These are phyloP conservation scores for Flaveria bidentis DNA, from an alignment of 129 eudicot genomes.

Conservation along the genomic window DNA sequence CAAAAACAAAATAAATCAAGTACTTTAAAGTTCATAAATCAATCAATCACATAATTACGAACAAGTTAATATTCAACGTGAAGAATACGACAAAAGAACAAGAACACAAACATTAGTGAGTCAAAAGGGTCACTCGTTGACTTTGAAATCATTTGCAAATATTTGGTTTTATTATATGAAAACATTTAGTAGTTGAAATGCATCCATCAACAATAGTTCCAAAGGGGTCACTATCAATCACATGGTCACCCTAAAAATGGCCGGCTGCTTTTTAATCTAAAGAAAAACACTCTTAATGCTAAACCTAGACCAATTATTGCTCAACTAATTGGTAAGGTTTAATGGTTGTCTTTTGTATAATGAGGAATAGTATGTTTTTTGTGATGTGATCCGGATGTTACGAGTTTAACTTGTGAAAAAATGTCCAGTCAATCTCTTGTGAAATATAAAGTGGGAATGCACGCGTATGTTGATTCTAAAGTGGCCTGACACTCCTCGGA, in stretches of 20 bases:
- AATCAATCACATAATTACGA: constrained; percentile 19
- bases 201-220: constrained; percentile 28
- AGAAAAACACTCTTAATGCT: neutral
- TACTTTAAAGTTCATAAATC: neutral
- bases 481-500: too few relatives aligned
- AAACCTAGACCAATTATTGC: constrained; percentile 15
- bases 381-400: too few relatives aligned
- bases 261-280: constrained; percentile 30
- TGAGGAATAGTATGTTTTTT: too few relatives aligned
- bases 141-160: constrained; percentile 15
- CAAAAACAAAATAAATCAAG: neutral
- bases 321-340: neutral
- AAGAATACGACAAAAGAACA: constrained; percentile 21
- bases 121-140: constrained; percentile 39
- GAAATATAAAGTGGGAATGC: too few relatives aligned
- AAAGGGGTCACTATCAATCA: constrained; percentile 38
- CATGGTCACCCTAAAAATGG: constrained; percentile 36
- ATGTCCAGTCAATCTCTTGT: too few relatives aligned
- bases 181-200: constrained; percentile 34
- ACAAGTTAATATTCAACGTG: constrained; percentile 13
- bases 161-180: constrained; percentile 29
- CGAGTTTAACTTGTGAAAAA: too few relatives aligned
- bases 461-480: too few relatives aligned
- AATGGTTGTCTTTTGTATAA: too few relatives aligned
- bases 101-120: constrained; percentile 30